Percentiles rank a stretch among this genome's conserved stretches.
phyloP scores from a whole-genome alignment of 2,329 filamentous ascomycete genomes.

The Diaporthe nobilis region DNA sequence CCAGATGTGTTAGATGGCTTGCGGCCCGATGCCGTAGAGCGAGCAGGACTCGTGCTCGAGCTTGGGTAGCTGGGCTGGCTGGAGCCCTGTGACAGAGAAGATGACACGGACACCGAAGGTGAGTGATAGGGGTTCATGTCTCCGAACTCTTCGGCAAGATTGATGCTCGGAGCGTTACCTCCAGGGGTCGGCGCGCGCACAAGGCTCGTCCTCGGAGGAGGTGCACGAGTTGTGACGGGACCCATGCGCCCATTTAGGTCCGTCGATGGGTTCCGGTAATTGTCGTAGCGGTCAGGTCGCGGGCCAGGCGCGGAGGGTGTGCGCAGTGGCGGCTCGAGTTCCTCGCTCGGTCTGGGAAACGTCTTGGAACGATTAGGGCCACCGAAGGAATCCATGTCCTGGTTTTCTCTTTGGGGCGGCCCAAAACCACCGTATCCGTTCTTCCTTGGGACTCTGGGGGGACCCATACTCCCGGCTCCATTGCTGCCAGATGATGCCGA shows the following conservation, averaged over 20 bases:
- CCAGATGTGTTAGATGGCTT: slow-evolving; percentile 60
- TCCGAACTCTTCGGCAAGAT: slow-evolving; percentile 73
- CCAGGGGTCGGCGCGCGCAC: slow-evolving; percentile 58
- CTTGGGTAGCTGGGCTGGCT: slow-evolving; percentile 68
- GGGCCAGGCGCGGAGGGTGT: slow-evolving; percentile 64
- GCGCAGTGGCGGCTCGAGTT: slow-evolving; percentile 56
- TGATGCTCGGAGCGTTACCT: slow-evolving; percentile 60
- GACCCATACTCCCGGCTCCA: slow-evolving; percentile 49
- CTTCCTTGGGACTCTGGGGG: slow-evolving; percentile 60
- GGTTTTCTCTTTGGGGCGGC: slow-evolving; percentile 57
- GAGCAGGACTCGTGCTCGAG: slow-evolving; percentile 70
- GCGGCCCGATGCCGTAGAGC: slow-evolving; percentile 54
- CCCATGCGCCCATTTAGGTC: slow-evolving; percentile 50
- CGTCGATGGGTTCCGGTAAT: slow-evolving; percentile 49
- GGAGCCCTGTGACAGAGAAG: slow-evolving; percentile 67
- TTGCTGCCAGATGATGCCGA: slow-evolving; percentile 53
- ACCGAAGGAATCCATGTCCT: slow-evolving; percentile 53
- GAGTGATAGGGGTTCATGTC: slow-evolving; percentile 75
- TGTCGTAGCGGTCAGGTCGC: slow-evolving; percentile 56
- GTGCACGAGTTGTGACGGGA: slow-evolving; percentile 65
- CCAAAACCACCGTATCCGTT: slow-evolving; percentile 73
- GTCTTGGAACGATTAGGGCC: slow-evolving; percentile 65
- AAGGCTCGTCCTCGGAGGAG: slow-evolving; percentile 66
- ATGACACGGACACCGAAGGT: slow-evolving; percentile 75
- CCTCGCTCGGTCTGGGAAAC: slow-evolving; percentile 60